phyloP scores from a whole-genome alignment of 192 early-diverging fungal genomes.

The Phlyctochytrium arcticum region DNA sequence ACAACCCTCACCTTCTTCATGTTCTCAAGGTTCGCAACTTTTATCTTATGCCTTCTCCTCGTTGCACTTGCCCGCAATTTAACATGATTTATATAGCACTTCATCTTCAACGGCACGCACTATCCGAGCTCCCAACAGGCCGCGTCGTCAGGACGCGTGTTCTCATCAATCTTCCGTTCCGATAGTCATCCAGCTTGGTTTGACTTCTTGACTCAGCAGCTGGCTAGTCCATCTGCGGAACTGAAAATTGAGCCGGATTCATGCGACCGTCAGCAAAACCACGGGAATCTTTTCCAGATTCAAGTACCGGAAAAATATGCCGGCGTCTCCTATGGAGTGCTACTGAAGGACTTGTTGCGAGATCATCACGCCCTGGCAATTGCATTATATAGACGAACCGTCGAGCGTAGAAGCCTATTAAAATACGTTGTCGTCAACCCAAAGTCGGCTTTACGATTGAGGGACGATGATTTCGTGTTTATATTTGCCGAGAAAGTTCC shows the following conservation, averaged over 20 bases:
- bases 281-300: constrained; percentile 40
- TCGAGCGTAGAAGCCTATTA: constrained; percentile 49
- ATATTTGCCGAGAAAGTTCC: constrained; percentile 31
- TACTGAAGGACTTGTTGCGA: constrained; percentile 50
- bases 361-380: constrained; percentile 46
- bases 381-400: constrained; percentile 59
- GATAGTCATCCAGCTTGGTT: neutral
- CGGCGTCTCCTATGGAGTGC: constrained; percentile 42
- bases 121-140: neutral
- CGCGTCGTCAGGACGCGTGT: neutral
- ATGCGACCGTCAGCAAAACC: constrained; percentile 30
- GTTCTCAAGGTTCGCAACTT: constrained; percentile 34
- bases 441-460: constrained; percentile 37
- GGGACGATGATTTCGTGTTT: constrained; percentile 56
- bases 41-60: neutral
- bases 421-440: constrained; percentile 64
- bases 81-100: constrained; percentile 35
- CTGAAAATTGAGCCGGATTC: constrained; percentile 9
- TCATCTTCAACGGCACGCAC: constrained; percentile 31
- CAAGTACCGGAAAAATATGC: constrained; percentile 39
- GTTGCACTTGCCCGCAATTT: constrained; percentile 29
- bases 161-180: constrained; percentile 3
- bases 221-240: neutral
- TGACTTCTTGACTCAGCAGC: neutral
- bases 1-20: constrained; percentile 57